These are phyloP conservation scores for Hypoxylon sp. DNA, from an alignment of 2,329 filamentous ascomycete genomes.

Conservation along the genomic window DNA sequence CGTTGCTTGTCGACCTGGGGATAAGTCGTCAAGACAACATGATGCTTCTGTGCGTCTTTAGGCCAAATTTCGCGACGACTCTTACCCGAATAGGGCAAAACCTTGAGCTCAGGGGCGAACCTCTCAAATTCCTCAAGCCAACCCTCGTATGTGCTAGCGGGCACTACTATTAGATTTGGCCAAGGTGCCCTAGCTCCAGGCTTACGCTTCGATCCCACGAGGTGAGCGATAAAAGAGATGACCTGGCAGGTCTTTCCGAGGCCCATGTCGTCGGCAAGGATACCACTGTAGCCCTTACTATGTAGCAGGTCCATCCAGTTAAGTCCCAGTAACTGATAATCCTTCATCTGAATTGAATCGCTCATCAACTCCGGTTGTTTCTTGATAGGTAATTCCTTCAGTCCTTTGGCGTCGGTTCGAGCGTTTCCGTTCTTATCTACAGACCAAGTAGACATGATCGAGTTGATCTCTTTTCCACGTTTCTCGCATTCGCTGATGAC, in stretches of 20 bases:
- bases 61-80: conserved; percentile 75
- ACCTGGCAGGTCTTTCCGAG: conserved; percentile 97
- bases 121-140: conserved; percentile 92
- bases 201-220: conserved; percentile 73
- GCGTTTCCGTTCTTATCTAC: conserved; percentile 57
- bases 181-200: conserved; percentile 63
- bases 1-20: conserved; percentile 68
- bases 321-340: conserved; percentile 93
- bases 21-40: conserved; percentile 73
- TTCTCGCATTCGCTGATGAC: conserved; percentile 62
- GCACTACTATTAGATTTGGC: conserved; percentile 89
- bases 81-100: conserved; percentile 78
- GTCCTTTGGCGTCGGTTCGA: conserved; percentile 49
- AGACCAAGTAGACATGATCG: conserved; percentile 51
- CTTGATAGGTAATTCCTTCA: conserved; percentile 61
- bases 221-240: conserved; percentile 88
- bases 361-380: conserved; percentile 84
- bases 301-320: conserved; percentile 95
- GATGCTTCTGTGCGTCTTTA: conserved; percentile 74
- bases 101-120: conserved; percentile 83
- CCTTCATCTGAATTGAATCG: conserved; percentile 83
- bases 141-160: conserved; percentile 94
- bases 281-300: conserved; percentile 84
- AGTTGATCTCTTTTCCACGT: conserved; percentile 57
- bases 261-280: conserved; percentile 97